Evolutionary conservation across 176 grass and related monocot genomes (phyloP).

Genomic region (Carex littledalei): DNA sequence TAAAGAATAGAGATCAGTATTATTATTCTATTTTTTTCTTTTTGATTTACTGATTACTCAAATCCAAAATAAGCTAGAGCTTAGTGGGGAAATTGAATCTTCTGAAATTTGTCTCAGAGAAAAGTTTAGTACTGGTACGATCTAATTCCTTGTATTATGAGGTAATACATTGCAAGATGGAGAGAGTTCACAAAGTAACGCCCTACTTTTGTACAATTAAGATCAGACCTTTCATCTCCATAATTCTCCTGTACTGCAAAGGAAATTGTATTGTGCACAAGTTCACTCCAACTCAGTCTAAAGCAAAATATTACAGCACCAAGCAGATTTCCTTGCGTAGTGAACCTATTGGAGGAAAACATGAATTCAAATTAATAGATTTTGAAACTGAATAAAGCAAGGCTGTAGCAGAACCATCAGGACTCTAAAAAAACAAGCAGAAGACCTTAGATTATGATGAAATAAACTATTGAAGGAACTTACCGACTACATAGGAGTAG

Average conservation of each 20-base stretch:
- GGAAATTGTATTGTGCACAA: background rate
- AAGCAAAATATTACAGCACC: background rate
- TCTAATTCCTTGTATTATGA: background rate
- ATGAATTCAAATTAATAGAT: background rate
- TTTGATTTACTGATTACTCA: background rate
- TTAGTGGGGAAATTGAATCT: background rate
- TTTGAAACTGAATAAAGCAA: background rate
- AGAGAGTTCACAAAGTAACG: background rate
- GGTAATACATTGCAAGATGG: background rate
- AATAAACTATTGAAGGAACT: background rate
- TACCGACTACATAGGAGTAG: constrained; percentile 7
- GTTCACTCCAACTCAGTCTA: background rate
- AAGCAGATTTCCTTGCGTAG: background rate
- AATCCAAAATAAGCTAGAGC: background rate
- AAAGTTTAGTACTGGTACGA: background rate
- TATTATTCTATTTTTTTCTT: background rate
- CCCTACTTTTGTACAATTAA: background rate
- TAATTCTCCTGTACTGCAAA: background rate
- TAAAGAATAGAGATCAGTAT: background rate
- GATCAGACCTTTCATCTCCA: background rate
- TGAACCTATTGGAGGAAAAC: background rate
- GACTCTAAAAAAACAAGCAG: no score
- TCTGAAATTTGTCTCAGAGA: background rate
- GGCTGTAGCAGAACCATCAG: background rate
- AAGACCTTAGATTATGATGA: background rate